A percentile compares a stretch with the other conserved stretches of the same genome.
Evolutionary conservation across 108 stramenopile genomes (phyloP).

Genomic region (Asterionellopsis glacialis): DNA sequence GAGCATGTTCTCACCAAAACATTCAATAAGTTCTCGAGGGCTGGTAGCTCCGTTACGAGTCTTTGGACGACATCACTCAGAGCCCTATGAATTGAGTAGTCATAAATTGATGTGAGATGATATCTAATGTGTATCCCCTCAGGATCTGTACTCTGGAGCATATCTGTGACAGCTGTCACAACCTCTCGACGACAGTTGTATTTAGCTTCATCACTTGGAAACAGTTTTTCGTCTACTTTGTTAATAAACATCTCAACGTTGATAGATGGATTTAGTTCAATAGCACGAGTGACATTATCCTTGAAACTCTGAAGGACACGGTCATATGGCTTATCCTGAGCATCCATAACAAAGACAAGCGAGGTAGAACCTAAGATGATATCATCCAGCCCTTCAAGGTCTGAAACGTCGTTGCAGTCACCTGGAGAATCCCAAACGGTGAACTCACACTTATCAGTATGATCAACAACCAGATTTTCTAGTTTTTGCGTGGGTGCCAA

Average conservation of each 20-base stretch:
- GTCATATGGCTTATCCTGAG: constrained; percentile 90
- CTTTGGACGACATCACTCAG: constrained; percentile 87
- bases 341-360: constrained; percentile 84
- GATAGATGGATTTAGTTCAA: constrained; percentile 84
- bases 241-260: constrained; percentile 96
- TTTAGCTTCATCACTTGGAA: constrained; percentile 95
- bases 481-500: constrained; percentile 75
- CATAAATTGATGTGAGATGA: constrained; percentile 93
- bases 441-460: constrained; percentile 92
- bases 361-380: constrained; percentile 55
- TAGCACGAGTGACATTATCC: constrained; percentile 78
- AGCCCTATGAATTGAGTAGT: constrained; percentile 98
- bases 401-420: constrained; percentile 85
- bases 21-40: constrained; percentile 92
- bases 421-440: constrained; percentile 99
- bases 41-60: constrained; percentile 90
- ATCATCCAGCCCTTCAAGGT: constrained; percentile 11
- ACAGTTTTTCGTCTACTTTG: constrained; percentile 99
- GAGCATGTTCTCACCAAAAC: constrained; percentile 86
- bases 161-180: constrained; percentile 82
- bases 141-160: constrained; percentile 79
- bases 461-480: constrained; percentile 83
- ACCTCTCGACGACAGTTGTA: constrained; percentile 93
- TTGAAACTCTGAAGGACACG: constrained; percentile 85
- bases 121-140: constrained; percentile 82